Evolutionary conservation across 2,329 filamentous ascomycete species (phyloP).

Genomic region (Fusarium agapanthi): DNA sequence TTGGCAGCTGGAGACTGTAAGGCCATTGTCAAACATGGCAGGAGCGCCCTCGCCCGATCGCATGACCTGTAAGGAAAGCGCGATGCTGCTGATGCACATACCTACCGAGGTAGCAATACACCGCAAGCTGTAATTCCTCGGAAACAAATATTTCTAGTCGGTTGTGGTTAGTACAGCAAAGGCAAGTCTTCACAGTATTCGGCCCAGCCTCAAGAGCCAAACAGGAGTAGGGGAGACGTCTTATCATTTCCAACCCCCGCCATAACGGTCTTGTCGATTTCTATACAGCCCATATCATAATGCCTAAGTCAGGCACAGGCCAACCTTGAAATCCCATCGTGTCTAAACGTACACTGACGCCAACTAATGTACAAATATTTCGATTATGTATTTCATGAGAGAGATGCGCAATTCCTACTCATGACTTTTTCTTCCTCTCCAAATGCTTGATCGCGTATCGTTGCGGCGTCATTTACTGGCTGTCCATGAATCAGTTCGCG

Average conservation of each 20-base stretch:
- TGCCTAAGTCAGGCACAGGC: conserved; percentile 22
- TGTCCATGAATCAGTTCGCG: conserved; percentile 19
- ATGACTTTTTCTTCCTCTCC: neutral
- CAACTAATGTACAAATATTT: conserved; percentile 43
- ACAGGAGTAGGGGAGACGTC: neutral
- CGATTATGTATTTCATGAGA: conserved; percentile 26
- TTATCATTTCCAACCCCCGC: conserved; percentile 6
- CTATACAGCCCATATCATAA: conserved; percentile 30
- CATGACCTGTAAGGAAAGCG: neutral
- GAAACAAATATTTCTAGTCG: neutral
- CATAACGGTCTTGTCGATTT: conserved; percentile 27
- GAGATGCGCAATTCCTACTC: neutral
- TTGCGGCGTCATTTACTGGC: conserved; percentile 37
- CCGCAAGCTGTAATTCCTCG: too few species aligned
- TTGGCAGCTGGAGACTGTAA: neutral
- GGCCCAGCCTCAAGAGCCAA: neutral
- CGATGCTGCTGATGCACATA: neutral
- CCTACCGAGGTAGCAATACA: neutral
- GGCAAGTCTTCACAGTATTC: neutral
- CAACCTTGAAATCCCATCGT: conserved; percentile 18
- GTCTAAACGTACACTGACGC: conserved; percentile 43
- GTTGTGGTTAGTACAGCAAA: neutral
- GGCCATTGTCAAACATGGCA: neutral
- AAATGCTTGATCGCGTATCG: conserved; percentile 6
- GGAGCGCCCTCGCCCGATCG: neutral